Conservation (phyloP, 2,329 filamentous ascomycete genomes). For the Periconia digitata region DNA sequence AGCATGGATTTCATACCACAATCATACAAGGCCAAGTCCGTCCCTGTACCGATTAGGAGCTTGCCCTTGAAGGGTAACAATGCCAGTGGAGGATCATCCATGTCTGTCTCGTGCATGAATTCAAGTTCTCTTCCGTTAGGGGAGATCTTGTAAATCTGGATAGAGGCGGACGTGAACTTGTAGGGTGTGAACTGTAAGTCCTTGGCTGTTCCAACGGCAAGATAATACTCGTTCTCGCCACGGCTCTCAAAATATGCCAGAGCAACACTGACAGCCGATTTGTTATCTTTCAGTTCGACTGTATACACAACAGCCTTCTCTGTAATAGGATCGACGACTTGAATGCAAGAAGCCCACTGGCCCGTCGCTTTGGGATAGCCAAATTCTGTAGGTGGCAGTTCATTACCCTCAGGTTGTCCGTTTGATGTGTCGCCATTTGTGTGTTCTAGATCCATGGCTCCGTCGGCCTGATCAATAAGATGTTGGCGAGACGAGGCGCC, state of each 20-base stretch:
- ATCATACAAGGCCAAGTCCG: slow-evolving; percentile 83
- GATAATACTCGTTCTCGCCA: slow-evolving; percentile 83
- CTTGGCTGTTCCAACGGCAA: slow-evolving; percentile 93
- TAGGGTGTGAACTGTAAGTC: slow-evolving; percentile 80
- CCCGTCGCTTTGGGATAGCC: slow-evolving; percentile 81
- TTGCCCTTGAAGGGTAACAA: slow-evolving; percentile 90
- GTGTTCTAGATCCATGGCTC: slow-evolving; percentile 25
- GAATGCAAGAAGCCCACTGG: slow-evolving; percentile 95
- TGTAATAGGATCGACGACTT: slow-evolving; percentile 79
- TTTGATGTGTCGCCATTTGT: slow-evolving; percentile 36
- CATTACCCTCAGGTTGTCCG: slow-evolving; percentile 39
- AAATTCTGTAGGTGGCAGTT: slow-evolving; percentile 78
- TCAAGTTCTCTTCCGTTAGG: slow-evolving; percentile 86
- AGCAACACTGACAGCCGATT: slow-evolving; percentile 84
- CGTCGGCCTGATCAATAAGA: slow-evolving; percentile 68
- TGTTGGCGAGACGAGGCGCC: slow-evolving; percentile 75
- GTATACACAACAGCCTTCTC: slow-evolving; percentile 72
- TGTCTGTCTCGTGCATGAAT: slow-evolving; percentile 94
- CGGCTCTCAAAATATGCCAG: slow-evolving; percentile 78
- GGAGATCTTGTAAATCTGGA: slow-evolving; percentile 89
- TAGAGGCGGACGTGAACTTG: slow-evolving; percentile 71
- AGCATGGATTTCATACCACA: slow-evolving; percentile 90
- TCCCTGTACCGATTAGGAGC: slow-evolving; percentile 81
- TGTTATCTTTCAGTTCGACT: slow-evolving; percentile 83
- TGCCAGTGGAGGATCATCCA: slow-evolving; percentile 87